A percentile compares a stretch with the other conserved stretches of the same genome.
phyloP scores from a whole-genome alignment of 2,329 filamentous ascomycete genomes.

The Neofusicoccum kwambonambiense region DNA sequence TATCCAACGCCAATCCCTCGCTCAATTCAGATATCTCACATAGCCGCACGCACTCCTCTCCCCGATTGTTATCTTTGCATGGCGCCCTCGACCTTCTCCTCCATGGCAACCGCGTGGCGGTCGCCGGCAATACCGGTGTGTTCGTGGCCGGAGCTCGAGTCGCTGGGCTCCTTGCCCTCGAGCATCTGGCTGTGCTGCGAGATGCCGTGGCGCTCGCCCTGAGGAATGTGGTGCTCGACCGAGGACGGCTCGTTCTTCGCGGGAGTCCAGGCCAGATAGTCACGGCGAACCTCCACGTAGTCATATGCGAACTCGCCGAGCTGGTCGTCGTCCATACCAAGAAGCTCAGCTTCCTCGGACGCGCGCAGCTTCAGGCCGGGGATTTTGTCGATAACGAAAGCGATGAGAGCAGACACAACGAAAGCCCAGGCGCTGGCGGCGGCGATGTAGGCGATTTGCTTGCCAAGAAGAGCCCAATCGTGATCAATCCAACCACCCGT shows the following conservation, averaged over 20 bases:
- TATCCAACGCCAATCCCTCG: slow-evolving; percentile 33
- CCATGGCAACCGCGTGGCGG: slow-evolving; percentile 51
- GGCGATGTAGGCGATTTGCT: slow-evolving; percentile 74
- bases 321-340: slow-evolving; percentile 88
- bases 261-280: slow-evolving; percentile 86
- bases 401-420: slow-evolving; percentile 69
- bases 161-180: slow-evolving; percentile 54
- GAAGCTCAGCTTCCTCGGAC: slow-evolving; percentile 76
- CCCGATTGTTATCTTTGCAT: not conserved
- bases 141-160: slow-evolving; percentile 39
- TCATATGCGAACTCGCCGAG: slow-evolving; percentile 89
- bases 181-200: slow-evolving; percentile 67
- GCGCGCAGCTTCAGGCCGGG: slow-evolving; percentile 78
- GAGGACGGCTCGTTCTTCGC: slow-evolving; percentile 64
- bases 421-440: slow-evolving; percentile 69
- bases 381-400: slow-evolving; percentile 71
- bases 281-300: slow-evolving; percentile 83
- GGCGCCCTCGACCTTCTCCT: slow-evolving; percentile 34
- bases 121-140: slow-evolving; percentile 53
- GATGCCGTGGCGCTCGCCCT: slow-evolving; percentile 68
- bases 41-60: not conserved
- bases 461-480: slow-evolving; percentile 72
- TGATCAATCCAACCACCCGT: slow-evolving; percentile 73
- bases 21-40: slow-evolving; percentile 19
- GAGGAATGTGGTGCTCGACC: slow-evolving; percentile 61